Evolutionary conservation across 2,329 filamentous ascomycete genomes (phyloP).

Genomic region (Cadophora sp.): DNA sequence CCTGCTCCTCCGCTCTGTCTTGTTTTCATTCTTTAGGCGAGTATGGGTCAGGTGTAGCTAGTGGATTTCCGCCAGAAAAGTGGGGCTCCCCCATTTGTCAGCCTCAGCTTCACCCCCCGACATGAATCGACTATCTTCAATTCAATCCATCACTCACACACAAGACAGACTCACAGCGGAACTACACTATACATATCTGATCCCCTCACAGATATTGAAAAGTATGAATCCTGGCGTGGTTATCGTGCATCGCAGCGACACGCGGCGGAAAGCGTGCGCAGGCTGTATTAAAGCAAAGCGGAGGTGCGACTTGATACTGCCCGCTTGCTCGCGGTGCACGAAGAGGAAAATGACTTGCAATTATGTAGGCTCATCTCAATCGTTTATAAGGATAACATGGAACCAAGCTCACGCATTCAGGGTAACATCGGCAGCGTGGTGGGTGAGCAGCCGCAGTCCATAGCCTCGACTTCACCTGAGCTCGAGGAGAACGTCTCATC

Average conservation of each 20-base stretch:
- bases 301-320: constrained; percentile 37
- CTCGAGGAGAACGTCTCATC: neutral
- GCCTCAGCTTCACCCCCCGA: neutral
- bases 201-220: neutral
- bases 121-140: neutral
- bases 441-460: neutral
- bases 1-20: no score
- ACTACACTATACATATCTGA: neutral
- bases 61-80: constrained; percentile 23
- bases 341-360: constrained; percentile 27
- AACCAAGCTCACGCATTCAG: neutral
- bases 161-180: neutral
- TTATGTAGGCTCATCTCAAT: constrained; percentile 30
- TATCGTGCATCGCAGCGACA: constrained; percentile 20
- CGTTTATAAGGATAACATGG: neutral
- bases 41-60: neutral
- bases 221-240: constrained; percentile 4
- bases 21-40: neutral
- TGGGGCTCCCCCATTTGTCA: neutral
- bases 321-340: constrained; percentile 33
- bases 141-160: no score
- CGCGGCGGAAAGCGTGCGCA: constrained; percentile 33
- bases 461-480: neutral
- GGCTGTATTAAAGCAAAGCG: constrained; percentile 37
- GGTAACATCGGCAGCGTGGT: neutral